These are phyloP conservation scores for Aspergillus sp. DNA, from an alignment of 2,329 filamentous ascomycete genomes.

Conservation along the genomic window DNA sequence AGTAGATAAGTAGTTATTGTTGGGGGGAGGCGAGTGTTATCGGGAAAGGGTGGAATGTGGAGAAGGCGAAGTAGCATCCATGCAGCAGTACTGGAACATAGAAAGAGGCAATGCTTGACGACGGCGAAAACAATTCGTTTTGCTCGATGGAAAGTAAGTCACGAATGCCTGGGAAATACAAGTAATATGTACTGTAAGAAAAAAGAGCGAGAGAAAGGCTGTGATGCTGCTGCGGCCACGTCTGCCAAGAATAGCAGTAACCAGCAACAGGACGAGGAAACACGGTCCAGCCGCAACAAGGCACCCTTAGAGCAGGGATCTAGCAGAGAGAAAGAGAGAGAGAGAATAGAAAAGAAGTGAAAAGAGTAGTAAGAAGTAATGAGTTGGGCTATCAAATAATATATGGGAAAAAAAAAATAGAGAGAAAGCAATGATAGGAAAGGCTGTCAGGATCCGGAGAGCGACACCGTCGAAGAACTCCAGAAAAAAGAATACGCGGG, in stretches of 20 bases:
- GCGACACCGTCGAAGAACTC: not conserved
- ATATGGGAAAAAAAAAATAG: not conserved
- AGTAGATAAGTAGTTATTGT: not conserved
- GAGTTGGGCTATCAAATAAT: not conserved
- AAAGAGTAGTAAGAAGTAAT: not conserved
- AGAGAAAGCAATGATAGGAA: not conserved
- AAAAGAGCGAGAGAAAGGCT: not conserved
- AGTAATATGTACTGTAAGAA: not conserved
- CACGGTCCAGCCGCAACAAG: not conserved
- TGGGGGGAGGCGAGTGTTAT: not conserved
- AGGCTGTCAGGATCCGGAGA: too few species aligned
- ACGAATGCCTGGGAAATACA: not conserved
- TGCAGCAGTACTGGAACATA: not conserved
- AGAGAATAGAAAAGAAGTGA: slow-evolving; percentile 5
- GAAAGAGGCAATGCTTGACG: too few species aligned
- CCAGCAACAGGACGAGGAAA: not conserved
- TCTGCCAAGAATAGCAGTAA: slow-evolving; percentile 4
- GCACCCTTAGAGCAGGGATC: too few species aligned
- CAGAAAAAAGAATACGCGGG: not conserved
- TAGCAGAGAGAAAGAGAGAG: not conserved
- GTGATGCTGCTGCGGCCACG: slow-evolving; percentile 6
- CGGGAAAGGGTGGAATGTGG: not conserved
- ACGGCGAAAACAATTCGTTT: too few species aligned
- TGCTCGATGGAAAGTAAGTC: too few species aligned
- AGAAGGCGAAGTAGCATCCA: not conserved